phyloP scores from a whole-genome alignment of 305 asterid genomes.

The Nicotiana rustica region DNA sequence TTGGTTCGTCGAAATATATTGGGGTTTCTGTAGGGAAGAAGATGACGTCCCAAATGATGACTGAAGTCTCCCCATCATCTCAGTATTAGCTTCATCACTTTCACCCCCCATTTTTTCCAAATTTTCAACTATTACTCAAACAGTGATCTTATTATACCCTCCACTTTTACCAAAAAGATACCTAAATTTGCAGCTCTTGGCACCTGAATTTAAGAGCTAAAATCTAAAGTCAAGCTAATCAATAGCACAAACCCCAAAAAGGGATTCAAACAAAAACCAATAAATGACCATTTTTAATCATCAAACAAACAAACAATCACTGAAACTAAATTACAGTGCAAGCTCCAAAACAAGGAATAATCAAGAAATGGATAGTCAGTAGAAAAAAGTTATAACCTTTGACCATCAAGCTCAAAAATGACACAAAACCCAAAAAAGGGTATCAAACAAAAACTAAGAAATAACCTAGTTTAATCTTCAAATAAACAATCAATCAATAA shows the following conservation, averaged over 20 bases:
- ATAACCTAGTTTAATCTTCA: neutral
- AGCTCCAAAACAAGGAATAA: neutral
- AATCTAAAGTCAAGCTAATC: slow-evolving; percentile 10
- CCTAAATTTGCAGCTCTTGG: slow-evolving; percentile 21
- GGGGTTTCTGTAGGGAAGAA: slow-evolving; percentile 54
- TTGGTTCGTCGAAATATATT: slow-evolving; percentile 53
- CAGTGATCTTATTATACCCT: neutral
- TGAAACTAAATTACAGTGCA: neutral
- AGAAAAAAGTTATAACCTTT: neutral
- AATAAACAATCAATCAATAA: slow-evolving; percentile 2
- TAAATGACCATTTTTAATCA: neutral
- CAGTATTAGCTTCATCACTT: slow-evolving; percentile 59
- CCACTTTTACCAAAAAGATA: neutral
- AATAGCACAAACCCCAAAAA: neutral
- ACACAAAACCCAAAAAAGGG: slow-evolving; percentile 13
- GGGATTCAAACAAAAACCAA: neutral
- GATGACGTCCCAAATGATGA: slow-evolving; percentile 77
- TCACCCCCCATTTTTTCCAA: slow-evolving; percentile 61
- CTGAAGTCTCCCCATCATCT: slow-evolving; percentile 64
- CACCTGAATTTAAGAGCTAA: slow-evolving; percentile 25
- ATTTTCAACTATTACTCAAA: neutral
- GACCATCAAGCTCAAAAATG: neutral
- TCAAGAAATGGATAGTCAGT: neutral
- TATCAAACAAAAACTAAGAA: neutral
- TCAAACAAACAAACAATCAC: neutral